Base-by-base conservation (phyloP, 2,329 filamentous ascomycete genomes). In the Xylaria arbuscula region DNA sequence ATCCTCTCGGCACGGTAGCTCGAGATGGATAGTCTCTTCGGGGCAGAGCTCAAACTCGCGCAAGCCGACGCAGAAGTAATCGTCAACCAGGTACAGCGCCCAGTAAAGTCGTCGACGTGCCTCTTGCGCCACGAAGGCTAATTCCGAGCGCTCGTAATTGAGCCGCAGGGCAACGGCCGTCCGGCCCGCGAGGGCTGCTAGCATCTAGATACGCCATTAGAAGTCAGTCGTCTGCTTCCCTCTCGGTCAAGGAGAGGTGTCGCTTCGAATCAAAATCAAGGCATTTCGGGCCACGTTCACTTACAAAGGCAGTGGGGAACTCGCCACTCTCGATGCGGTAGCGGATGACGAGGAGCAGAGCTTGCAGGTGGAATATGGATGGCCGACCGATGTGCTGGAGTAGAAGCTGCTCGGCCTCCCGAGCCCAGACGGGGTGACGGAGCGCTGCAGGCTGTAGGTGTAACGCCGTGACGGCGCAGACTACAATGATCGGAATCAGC, bases 11-110 rank as follows among this genome's bases (percentile, higher is more conserved):
- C 76, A 79, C 8, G 80, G 79, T 42, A 81, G 75, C 61, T 80
- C 77, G 19, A 83, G 76, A 67, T 80, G 77, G 15, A 83, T 79
- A 4, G 76, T 78, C 64, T 82, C 79, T 32, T 79, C 76, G 1
- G 79, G 79, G 61, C 79, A 82, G 17, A 81, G 75, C 68, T 81
- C 80, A 56, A 82, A 83, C 68, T 83, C 81, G 15, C 79, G 75
- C 19, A 83, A 72, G 0, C 81, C 81, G 5, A 81, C 80, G 15
- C 80, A 81, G 68, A 82, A 81, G 67, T 80, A 81, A 54, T 79
- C 76, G 62, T 83, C 81, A 5, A 82, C 75, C 15, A 82, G 70
- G 68, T 80, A 82, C 8, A 83, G 72, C 1, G 79, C 79, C 81
- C 81, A 83, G 72, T 80, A 80, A 10, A 82, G 72, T 8, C 81